Conservation (phyloP, 2,329 filamentous ascomycete species). For the Cladorrhinum sp. region DNA sequence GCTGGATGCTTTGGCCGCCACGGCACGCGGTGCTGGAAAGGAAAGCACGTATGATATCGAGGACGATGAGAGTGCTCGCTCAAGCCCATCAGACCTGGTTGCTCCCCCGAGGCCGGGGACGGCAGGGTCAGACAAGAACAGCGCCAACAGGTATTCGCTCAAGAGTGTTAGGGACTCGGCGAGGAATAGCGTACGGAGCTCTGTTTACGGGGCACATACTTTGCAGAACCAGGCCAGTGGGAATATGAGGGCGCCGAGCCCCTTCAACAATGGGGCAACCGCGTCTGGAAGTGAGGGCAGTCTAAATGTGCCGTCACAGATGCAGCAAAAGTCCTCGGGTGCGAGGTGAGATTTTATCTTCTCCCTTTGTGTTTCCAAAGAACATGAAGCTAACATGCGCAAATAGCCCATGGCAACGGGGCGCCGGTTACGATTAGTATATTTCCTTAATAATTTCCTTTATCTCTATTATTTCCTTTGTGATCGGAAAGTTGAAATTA, state of each 20-base stretch:
- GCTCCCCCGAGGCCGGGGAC: conserved; percentile 11
- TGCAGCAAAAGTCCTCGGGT: conserved; percentile 30
- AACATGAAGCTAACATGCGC: conserved; percentile 20
- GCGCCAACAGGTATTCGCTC: conserved; percentile 36
- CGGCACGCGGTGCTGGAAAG: conserved; percentile 73
- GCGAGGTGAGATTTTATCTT: conserved; percentile 34
- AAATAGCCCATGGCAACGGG: conserved; percentile 52
- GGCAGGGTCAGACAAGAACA: conserved; percentile 46
- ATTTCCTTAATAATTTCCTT: conserved; percentile 1
- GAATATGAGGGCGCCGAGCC: conserved; percentile 29
- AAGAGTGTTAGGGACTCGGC: conserved; percentile 27
- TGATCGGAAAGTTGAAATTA: neutral
- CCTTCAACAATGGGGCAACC: conserved; percentile 19
- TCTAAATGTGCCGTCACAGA: conserved; percentile 27
- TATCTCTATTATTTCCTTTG: conserved; percentile 3
- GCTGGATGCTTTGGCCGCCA: conserved; percentile 77
- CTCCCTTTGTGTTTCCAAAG: neutral
- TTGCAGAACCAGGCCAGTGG: conserved; percentile 19
- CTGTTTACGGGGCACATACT: conserved; percentile 13
- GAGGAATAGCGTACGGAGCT: conserved; percentile 20
- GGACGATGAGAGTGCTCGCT: conserved; percentile 67
- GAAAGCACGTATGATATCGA: conserved; percentile 65
- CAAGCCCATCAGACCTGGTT: conserved; percentile 42
- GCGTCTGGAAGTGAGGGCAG: conserved; percentile 16
- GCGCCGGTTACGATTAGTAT: conserved; percentile 50